Evolutionary conservation across 108 stramenopile genomes (phyloP).

Genomic region (Skeletonema potamos): DNA sequence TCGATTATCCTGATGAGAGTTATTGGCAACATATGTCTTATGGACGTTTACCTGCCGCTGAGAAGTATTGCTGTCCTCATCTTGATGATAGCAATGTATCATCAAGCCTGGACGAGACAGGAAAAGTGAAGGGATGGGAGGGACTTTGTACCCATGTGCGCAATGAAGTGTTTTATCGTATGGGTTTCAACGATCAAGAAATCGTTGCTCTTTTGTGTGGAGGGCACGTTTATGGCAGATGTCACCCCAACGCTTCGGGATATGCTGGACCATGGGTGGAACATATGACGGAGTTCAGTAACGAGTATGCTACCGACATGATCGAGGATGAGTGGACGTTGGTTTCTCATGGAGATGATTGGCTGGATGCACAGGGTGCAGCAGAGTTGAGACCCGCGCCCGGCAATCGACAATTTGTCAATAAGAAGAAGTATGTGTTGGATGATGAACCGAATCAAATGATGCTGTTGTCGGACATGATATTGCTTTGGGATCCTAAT

Average conservation of each 20-base stretch:
- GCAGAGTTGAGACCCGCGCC: slow-evolving; percentile 48
- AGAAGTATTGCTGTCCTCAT: slow-evolving; percentile 53
- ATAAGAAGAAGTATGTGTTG: slow-evolving; percentile 25
- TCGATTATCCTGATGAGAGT: slow-evolving; percentile 39
- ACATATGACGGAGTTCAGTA: slow-evolving; percentile 51
- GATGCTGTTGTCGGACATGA: slow-evolving; percentile 76
- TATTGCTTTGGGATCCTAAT: slow-evolving; percentile 56
- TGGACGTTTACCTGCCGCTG: slow-evolving; percentile 54
- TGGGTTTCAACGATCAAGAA: slow-evolving; percentile 85
- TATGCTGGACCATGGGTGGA: slow-evolving; percentile 67
- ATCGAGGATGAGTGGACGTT: slow-evolving; percentile 56
- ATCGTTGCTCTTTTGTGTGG: slow-evolving; percentile 69
- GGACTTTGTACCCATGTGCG: slow-evolving; percentile 48
- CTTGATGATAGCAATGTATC: slow-evolving; percentile 43
- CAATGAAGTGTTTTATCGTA: slow-evolving; percentile 77
- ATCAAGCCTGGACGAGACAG: slow-evolving; percentile 43
- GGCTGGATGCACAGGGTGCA: slow-evolving; percentile 41
- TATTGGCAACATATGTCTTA: slow-evolving; percentile 45
- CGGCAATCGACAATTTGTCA: slow-evolving; percentile 55
- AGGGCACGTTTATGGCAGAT: slow-evolving; percentile 60
- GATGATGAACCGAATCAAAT: slow-evolving; percentile 54
- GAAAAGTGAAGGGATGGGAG: slow-evolving; percentile 55
- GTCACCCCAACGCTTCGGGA: slow-evolving; percentile 53
- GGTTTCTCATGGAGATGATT: slow-evolving; percentile 38
- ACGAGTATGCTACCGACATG: slow-evolving; percentile 60